Base-by-base conservation (phyloP, 169 alveolate species). In the Cryptosporidium bovis region DNA sequence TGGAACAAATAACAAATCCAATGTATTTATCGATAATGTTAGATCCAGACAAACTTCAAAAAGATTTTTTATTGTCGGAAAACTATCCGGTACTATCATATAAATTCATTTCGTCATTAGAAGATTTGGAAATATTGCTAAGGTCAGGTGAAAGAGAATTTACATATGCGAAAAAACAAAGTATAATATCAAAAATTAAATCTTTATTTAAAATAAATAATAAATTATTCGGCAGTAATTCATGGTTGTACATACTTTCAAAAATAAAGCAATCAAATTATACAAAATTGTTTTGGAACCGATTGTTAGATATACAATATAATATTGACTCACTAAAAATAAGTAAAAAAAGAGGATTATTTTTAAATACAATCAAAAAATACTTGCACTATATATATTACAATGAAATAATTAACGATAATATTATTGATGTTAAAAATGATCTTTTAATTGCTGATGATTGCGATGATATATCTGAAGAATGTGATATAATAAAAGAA, bases 1-100 rank as follows among this genome's bases (percentile, higher is more conserved):
- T 40, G 48, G 64, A 55, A 55, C 34, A 55, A 55, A 8, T 56
- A 15, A 69, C 83, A 6, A 56, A 69, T 55, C 83, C 83, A 3
- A 62, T 44, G 3, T 33, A 34, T 15, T 55, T 69, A 13, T 69
- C 83, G 16, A 56, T 69, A 27, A 53, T 69, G 83, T 62, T 69
- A 3, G 83, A 69, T 53, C 83, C 83, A 16, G 83, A 69, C 40
- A 69, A 69, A 24, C 83, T 69, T 33, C 83, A 69, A 40, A 69
- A 69, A 18, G 83, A 69, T 69, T 55, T 69, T 12, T 29, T 69
- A 27, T n/a, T 69, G 24, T 69, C 83, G n/a, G 67, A 69, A 33
- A 51, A 55, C 7, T 69, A 69, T 53, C 83, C 83, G 56, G 64
- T 69, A 4, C 66, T 69, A n/a, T 69, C 83, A 3, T 69, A 53